Evolutionary conservation across 768 basidiomycete species (phyloP).

Genomic region (Sarcodon sp.): DNA sequence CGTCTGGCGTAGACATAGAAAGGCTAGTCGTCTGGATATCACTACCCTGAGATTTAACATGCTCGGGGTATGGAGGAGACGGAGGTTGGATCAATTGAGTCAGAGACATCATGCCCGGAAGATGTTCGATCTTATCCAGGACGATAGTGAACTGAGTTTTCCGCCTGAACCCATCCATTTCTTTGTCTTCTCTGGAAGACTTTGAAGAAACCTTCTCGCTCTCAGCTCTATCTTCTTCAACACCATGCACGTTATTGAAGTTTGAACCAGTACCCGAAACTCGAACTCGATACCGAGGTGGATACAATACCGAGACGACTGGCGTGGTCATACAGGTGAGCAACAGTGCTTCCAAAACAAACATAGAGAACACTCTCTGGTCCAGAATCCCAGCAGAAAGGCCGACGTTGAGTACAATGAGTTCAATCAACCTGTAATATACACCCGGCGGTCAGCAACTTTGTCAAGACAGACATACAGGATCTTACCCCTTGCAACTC

Average conservation of each 20-base stretch:
- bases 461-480: neutral
- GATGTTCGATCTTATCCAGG: conserved; percentile 80
- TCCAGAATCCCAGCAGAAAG: conserved; percentile 63
- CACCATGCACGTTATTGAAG: conserved; percentile 30
- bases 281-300: conserved; percentile 43
- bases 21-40: neutral
- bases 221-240: conserved; percentile 15
- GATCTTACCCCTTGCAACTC: conserved; percentile 81
- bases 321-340: conserved; percentile 85
- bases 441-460: neutral
- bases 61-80: neutral
- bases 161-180: conserved; percentile 13
- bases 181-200: conserved; percentile 8
- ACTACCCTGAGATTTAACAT: neutral
- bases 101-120: conserved; percentile 84
- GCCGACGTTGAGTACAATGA: conserved; percentile 95
- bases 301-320: conserved; percentile 53
- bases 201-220: neutral
- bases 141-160: conserved; percentile 71
- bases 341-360: conserved; percentile 73
- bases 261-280: conserved; percentile 31
- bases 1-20: conserved; percentile 7
- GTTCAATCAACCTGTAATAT: conserved; percentile 58
- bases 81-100: conserved; percentile 63
- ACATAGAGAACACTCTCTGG: conserved; percentile 83